Percentiles rank a stretch among this genome's conserved stretches.
Conservation (phyloP, 2,329 filamentous ascomycete species). For the Pseudogymnoascus sp. region DNA sequence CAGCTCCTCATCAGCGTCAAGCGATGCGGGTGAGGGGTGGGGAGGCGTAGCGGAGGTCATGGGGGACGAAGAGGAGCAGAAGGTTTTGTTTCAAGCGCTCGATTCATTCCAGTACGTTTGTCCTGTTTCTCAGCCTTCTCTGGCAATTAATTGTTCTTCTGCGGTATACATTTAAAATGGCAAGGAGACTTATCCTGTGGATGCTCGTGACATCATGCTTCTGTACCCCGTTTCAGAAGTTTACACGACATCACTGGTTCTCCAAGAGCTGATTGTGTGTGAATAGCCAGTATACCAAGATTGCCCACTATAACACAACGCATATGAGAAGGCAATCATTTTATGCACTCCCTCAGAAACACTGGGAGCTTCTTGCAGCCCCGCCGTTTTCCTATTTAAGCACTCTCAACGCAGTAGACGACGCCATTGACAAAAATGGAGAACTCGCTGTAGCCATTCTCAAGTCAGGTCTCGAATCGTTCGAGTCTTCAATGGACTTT, state of each 20-base stretch:
- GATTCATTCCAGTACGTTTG: conserved; percentile 77
- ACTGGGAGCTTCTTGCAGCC: conserved; percentile 73
- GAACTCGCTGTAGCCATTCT: conserved; percentile 74
- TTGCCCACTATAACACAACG: conserved; percentile 82
- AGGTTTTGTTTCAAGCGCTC: conserved; percentile 70
- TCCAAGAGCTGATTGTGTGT: background rate
- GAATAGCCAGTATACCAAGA: conserved; percentile 69
- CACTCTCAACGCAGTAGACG: conserved; percentile 69
- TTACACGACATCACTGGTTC: background rate
- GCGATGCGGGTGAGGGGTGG: conserved; percentile 5
- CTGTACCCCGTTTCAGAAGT: conserved; percentile 8
- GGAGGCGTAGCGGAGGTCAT: conserved; percentile 25
- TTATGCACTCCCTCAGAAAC: conserved; percentile 74
- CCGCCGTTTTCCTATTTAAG: conserved; percentile 78
- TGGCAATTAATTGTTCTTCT: background rate
- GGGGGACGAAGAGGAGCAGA: conserved; percentile 69
- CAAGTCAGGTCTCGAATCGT: conserved; percentile 56
- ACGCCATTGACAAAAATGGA: conserved; percentile 82
- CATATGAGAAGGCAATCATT: conserved; percentile 86
- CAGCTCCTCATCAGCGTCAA: background rate
- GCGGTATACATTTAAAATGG: conserved; percentile 4
- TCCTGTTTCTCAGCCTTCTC: background rate
- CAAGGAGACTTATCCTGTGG: background rate
- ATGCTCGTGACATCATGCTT: conserved; percentile 11
- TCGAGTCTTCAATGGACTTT: conserved; percentile 34